phyloP scores from a whole-genome alignment of 176 grass and related monocot species.

The Dactylis glomerata region DNA sequence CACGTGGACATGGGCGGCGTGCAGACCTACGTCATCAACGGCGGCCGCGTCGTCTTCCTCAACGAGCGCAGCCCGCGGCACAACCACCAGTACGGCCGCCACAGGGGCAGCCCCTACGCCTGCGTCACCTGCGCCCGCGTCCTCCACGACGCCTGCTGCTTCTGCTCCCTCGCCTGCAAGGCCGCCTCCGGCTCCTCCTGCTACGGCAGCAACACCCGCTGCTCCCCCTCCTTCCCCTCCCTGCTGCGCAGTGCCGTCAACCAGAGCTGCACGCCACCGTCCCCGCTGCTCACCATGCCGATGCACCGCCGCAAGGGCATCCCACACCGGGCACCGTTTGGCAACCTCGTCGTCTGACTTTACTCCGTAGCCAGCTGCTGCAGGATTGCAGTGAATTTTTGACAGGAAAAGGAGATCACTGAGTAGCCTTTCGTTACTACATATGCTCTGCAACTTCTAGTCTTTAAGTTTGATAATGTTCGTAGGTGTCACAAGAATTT shows the following conservation, averaged over 20 bases:
- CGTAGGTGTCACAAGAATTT: background rate
- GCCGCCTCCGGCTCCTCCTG: conserved; percentile 24
- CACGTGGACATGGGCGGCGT: conserved; percentile 81
- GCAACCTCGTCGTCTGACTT: conserved; percentile 49
- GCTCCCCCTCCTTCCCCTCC: conserved; percentile 4
- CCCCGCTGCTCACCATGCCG: conserved; percentile 32
- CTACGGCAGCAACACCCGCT: background rate
- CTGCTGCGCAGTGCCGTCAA: conserved; percentile 26
- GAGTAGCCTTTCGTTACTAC: conserved; percentile 5
- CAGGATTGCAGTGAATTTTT: conserved; percentile 8
- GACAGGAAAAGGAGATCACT: conserved; percentile 18
- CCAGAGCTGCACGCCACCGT: conserved; percentile 53
- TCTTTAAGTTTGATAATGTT: background rate
- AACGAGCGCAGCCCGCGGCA: conserved; percentile 78
- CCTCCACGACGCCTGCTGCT: conserved; percentile 88
- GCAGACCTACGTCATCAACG: conserved; percentile 98
- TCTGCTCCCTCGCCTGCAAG: conserved; percentile 99
- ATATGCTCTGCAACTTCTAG: background rate
- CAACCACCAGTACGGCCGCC: conserved; percentile 41
- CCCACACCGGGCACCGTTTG: conserved; percentile 73
- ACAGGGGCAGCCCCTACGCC: conserved; percentile 39
- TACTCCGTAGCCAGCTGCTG: conserved; percentile 38
- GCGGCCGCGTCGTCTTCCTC: conserved; percentile 90
- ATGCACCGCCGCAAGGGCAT: conserved; percentile 83
- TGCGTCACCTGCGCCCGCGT: conserved; percentile 82